phyloP scores from a whole-genome alignment of 805 yeast genomes.

The Cyberlindnera americana region DNA sequence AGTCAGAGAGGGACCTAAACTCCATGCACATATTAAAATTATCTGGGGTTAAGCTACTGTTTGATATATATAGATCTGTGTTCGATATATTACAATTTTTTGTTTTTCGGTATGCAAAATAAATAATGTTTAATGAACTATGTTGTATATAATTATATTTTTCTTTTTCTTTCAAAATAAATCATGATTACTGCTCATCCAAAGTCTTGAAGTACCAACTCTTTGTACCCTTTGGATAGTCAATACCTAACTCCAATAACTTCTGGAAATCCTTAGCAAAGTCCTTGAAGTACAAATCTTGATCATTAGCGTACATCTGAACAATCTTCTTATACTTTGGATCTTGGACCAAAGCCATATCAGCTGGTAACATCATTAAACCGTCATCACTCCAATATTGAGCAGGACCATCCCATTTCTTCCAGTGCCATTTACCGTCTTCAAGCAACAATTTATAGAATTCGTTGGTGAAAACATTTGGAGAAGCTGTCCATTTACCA shows the following conservation, averaged over 20 bases:
- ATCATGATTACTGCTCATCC: conserved; percentile 50
- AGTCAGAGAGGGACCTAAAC: too few species aligned
- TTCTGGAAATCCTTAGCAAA: conserved; percentile 67
- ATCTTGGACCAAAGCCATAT: conserved; percentile 64
- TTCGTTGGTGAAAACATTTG: conserved; percentile 71
- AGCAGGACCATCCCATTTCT: conserved; percentile 58
- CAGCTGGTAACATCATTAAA: conserved; percentile 87
- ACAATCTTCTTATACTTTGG: conserved; percentile 58
- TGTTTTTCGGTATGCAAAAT: too few species aligned
- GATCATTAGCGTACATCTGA: conserved; percentile 63
- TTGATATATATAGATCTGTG: too few species aligned
- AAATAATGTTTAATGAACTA: too few species aligned
- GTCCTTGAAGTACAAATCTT: conserved; percentile 55
- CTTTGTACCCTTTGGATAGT: conserved; percentile 42
- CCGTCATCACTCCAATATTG: conserved; percentile 60
- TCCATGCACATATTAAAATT: too few species aligned
- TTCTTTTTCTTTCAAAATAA: too few species aligned
- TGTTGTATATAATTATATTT: too few species aligned
- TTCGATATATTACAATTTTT: too few species aligned
- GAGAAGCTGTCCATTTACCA: conserved; percentile 88
- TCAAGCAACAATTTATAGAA: conserved; percentile 57
- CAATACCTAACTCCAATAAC: conserved; percentile 72
- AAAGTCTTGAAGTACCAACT: conserved; percentile 57
- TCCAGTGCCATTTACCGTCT: conserved; percentile 47
- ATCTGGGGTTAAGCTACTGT: too few species aligned